phyloP scores from a whole-genome alignment of 768 basidiomycete species.

The Lactarius hengduanensis region DNA sequence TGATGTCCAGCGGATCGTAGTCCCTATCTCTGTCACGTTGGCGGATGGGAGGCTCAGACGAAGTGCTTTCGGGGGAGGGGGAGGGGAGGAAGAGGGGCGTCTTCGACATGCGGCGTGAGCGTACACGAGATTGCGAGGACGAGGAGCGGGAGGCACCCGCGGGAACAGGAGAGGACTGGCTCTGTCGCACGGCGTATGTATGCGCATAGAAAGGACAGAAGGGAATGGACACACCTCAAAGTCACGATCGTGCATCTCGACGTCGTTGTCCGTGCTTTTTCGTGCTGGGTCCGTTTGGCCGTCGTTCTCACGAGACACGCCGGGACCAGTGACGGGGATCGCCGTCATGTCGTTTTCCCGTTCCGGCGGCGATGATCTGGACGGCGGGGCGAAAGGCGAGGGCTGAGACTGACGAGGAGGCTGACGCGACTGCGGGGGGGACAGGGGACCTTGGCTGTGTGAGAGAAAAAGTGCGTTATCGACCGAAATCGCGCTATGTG shows the following conservation, averaged over 20 bases:
- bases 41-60: background rate
- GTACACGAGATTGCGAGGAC: too few species aligned
- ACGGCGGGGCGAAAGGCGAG: conserved; percentile 16
- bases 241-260: background rate
- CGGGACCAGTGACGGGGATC: conserved; percentile 1
- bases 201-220: background rate
- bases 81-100: background rate
- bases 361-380: background rate
- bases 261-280: background rate
- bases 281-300: background rate
- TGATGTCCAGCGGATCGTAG: conserved; percentile 1
- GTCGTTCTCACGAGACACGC: background rate
- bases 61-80: conserved; percentile 4
- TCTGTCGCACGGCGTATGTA: conserved; percentile 9
- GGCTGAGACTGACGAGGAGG: conserved; percentile 3
- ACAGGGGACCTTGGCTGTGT: conserved; percentile 1
- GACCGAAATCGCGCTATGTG: background rate
- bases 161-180: background rate
- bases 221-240: conserved; percentile 12
- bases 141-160: conserved; percentile 4
- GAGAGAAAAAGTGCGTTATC: too few species aligned
- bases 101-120: too few species aligned
- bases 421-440: background rate
- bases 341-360: too few species aligned
- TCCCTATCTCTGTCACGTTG: background rate